These are phyloP conservation scores for Chlorella sp. DNA, from an alignment of 139 green algal genomes.

Conservation along the genomic window DNA sequence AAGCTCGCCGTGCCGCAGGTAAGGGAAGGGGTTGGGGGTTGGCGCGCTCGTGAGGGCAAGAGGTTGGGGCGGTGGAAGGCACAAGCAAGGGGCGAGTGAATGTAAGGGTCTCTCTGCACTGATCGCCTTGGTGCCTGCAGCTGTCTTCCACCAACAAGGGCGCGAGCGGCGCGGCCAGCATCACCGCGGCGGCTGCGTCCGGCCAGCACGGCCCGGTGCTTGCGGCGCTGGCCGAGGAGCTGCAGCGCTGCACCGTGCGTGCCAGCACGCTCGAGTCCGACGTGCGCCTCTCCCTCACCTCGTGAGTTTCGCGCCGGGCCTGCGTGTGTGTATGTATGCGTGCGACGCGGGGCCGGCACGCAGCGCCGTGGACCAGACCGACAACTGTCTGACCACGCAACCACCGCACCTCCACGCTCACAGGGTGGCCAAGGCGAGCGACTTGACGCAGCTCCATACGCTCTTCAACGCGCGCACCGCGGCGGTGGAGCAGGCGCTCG, in stretches of 20 bases:
- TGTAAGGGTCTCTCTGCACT: too few relatives aligned
- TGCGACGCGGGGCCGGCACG: too few relatives aligned
- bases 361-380: too few relatives aligned
- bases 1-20: constrained; percentile 7
- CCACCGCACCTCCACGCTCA: too few relatives aligned
- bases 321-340: too few relatives aligned
- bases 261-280: background rate
- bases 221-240: constrained; percentile 1
- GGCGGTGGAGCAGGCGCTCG: background rate
- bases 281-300: background rate
- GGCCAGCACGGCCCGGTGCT: constrained; percentile 2
- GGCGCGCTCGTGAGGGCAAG: too few relatives aligned
- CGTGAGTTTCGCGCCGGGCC: too few relatives aligned
- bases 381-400: too few relatives aligned
- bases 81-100: too few relatives aligned
- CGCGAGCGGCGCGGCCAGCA: background rate
- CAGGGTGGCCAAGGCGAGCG: background rate
- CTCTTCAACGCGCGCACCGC: background rate
- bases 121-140: too few relatives aligned
- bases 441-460: background rate
- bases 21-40: too few relatives aligned
- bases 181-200: background rate
- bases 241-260: background rate
- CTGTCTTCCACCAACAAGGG: background rate
- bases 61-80: too few relatives aligned